Evolutionary conservation across 1,139 yeast species (phyloP).

Genomic region (Kurtzmaniella natalensis): DNA sequence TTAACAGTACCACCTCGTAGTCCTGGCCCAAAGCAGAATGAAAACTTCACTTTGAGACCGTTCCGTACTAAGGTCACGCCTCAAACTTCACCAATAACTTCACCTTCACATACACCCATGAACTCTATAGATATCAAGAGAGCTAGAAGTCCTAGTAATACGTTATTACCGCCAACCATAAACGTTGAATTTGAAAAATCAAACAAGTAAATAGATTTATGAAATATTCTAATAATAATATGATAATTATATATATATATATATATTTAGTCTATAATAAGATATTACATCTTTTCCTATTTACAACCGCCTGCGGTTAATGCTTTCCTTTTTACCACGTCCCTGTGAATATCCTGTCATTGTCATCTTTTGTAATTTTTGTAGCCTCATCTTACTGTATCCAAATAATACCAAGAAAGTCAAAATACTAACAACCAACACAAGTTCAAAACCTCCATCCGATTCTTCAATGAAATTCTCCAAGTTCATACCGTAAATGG

Average conservation of each 20-base stretch:
- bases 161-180: conserved; percentile 25
- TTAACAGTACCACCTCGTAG: conserved; percentile 12
- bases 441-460: conserved; percentile 34
- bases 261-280: not conserved
- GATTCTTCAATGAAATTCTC: conserved; percentile 33
- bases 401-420: conserved; percentile 22
- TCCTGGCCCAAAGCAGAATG: conserved; percentile 21
- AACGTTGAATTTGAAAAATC: conserved; percentile 27
- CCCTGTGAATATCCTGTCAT: conserved; percentile 26
- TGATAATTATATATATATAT: not conserved
- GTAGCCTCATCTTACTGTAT: conserved; percentile 27
- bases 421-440: conserved; percentile 25
- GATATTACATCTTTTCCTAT: too few relatives aligned
- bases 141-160: conserved; percentile 20
- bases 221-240: not conserved
- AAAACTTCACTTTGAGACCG: conserved; percentile 38
- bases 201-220: not conserved
- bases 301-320: conserved; percentile 1
- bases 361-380: conserved; percentile 34
- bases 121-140: conserved; percentile 5
- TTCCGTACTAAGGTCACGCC: conserved; percentile 42
- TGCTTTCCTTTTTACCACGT: too few relatives aligned
- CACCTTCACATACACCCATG: conserved; percentile 30
- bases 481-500: conserved; percentile 43
- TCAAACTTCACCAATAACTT: conserved; percentile 35